Evolutionary conservation across 768 basidiomycete species (phyloP), one percentile per base, ranked within the genome.

Genomic region (Panaeolus cyanescens): DNA sequence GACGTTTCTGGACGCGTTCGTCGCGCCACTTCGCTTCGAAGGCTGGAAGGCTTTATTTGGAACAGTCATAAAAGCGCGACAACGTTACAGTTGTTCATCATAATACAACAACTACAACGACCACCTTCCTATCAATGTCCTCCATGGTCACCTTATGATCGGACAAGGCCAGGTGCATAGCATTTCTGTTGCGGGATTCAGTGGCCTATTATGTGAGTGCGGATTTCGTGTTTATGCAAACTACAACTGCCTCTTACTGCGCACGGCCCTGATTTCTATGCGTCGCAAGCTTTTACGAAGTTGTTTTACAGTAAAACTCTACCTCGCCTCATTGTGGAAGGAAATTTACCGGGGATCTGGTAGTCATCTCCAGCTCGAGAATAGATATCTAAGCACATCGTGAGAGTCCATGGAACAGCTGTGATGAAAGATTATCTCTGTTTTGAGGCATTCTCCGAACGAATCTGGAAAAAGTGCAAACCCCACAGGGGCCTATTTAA

Each of bases 381-480:
- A 28, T 50, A n/a, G 45, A 3, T 3, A 50, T 28, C 45, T 50
- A 50, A 28, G 13, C 25, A 25, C 7, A 50, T 8, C 45, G 45
- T 50, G 45, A 50, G 45, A 50, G 45, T 50, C 45, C 19, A 50
- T 15, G 45, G 19, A 50, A 50, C 45, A 50, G 45, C 8, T 50
- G 39, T 42, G 39, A 50, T 50, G 45, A 22, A 50, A 50, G 45
- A 50, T 50, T 50, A 50, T 50, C 45, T 9, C 6, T 42, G 6
- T 22, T 7, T 42, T 42, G 39, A 20, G 39, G 39, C 20, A 22
- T 22, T 25, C n/a, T n/a, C n/a, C 22, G 39, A 28, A 50, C 45
- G 7, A 50, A 50, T 50, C 45, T 50, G 45, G 45, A 50, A 50
- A 50, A 50, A 25, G 22, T 50, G 45, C 22, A 50, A 50, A 50